Evolutionary conservation across 1,284 basidiomycete species (phyloP).

Genomic region (Moesziomyces sp.): DNA sequence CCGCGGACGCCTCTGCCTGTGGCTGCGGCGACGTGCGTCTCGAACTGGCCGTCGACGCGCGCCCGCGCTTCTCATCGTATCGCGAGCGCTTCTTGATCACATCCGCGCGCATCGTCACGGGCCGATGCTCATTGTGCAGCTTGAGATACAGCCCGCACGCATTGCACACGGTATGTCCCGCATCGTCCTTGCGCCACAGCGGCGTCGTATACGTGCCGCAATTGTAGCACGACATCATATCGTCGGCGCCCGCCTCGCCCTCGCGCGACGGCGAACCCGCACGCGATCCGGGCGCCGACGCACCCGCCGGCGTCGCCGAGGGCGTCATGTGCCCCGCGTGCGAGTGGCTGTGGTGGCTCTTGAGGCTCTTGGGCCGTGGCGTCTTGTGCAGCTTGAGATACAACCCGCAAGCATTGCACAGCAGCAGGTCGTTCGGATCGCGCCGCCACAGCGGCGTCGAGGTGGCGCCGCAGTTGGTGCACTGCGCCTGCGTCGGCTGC

Average conservation of each 20-base stretch:
- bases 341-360: conserved; percentile 52
- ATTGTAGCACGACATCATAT: conserved; percentile 59
- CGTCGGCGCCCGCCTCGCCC: conserved; percentile 31
- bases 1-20: conserved; percentile 3
- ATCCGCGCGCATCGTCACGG: conserved; percentile 62
- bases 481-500: conserved; percentile 41
- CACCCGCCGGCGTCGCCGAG: conserved; percentile 47
- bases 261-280: conserved; percentile 32
- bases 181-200: conserved; percentile 63
- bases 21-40: conserved; percentile 42
- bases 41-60: conserved; percentile 25
- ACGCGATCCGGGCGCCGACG: conserved; percentile 36
- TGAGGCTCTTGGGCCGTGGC: conserved; percentile 58
- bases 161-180: conserved; percentile 62
- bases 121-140: conserved; percentile 60
- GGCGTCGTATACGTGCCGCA: conserved; percentile 66
- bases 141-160: conserved; percentile 63
- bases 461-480: conserved; percentile 64
- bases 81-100: conserved; percentile 63
- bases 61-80: conserved; percentile 54
- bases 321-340: conserved; percentile 49
- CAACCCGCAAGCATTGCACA: conserved; percentile 66
- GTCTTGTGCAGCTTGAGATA: conserved; percentile 65
- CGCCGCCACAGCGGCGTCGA: conserved; percentile 64
- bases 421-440: conserved; percentile 57